Conservation (phyloP, 108 stramenopile genomes). For the Cyclotella cryptica region DNA sequence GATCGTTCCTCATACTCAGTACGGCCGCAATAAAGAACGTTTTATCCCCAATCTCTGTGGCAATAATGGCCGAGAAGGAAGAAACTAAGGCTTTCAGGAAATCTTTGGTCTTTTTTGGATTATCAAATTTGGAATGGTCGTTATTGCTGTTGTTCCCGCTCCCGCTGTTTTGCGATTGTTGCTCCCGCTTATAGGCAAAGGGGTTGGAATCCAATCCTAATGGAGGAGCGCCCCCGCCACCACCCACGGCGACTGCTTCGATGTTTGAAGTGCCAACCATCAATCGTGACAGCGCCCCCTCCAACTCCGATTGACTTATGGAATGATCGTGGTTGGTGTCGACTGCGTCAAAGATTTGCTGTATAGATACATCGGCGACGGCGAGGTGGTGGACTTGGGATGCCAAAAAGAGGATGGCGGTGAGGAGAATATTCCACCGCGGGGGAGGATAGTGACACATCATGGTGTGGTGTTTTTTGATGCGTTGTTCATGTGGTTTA, state of each 20-base stretch:
- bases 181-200: constrained; percentile 16
- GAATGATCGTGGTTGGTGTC: constrained; percentile 40
- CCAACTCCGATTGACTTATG: constrained; percentile 27
- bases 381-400: background rate
- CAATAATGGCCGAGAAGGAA: constrained; percentile 91
- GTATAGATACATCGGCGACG: constrained; percentile 8
- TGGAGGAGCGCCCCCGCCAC: constrained; percentile 36
- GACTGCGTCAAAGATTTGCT: constrained; percentile 35
- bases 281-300: constrained; percentile 12
- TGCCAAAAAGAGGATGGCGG: background rate
- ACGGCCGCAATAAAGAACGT: constrained; percentile 99
- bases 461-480: too few species aligned
- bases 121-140: constrained; percentile 38
- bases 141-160: background rate
- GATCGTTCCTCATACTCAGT: constrained; percentile 92
- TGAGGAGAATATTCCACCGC: background rate
- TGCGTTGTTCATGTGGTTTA: too few species aligned
- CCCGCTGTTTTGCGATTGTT: constrained; percentile 3
- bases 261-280: background rate
- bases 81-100: constrained; percentile 73
- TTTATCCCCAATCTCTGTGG: constrained; percentile 99
- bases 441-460: background rate
- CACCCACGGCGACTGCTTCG: background rate
- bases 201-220: constrained; percentile 53
- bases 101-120: constrained; percentile 40